Evolutionary conservation across 306 rosid genomes (phyloP), one percentile per base, ranked within the genome.

Genomic region (Lathyrus tuberosus): DNA sequence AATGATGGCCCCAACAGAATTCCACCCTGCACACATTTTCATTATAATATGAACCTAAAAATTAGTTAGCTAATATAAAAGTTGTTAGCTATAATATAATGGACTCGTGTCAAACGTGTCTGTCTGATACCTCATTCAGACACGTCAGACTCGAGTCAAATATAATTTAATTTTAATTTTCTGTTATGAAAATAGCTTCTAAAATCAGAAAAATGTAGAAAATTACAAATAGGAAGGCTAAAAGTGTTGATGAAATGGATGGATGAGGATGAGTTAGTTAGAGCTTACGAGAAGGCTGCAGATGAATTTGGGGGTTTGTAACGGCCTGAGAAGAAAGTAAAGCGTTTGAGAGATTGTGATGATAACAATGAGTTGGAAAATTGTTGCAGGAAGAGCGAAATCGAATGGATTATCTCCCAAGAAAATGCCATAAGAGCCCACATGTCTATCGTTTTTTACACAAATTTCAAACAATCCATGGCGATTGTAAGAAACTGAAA

Each of bases 271-370:
- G n/a, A 42, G 14, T 58, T 17, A 10, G 15, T 33, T 48, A 38
- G 60, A 54, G 57, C 59, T 54, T 75, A 83, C 91, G 65, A 86
- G 28, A 12, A 78, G 38, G 52, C 40, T 64, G 84, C 88, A 82
- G 56, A 78, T 58, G 74, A 80, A 77, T 82, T 62, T 84, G 75
- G 96, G 83, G 54, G 88, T 84, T 64, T 30, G 65, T 5, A 90
- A 8, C 22, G 96, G 94, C 75, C 41, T 61, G 44, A 86, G 87
- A 62, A 90, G 4, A 46, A 40, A 67, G 80, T 37, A 59, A 37
- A 86, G 9, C 2, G 5, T 0, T 10, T 76, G 80, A 42, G 87
- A 75, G 42, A 43, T 0, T 3, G 51, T 0, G 38, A 22, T 1
- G 14, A 52, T 2, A 14, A 69, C 0, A 62, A 65, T 3, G 40